Percentiles rank a stretch among this genome's conserved stretches.
Conservation (phyloP, 2,329 filamentous ascomycete genomes). For the Conoideocrella luteorostrata region DNA sequence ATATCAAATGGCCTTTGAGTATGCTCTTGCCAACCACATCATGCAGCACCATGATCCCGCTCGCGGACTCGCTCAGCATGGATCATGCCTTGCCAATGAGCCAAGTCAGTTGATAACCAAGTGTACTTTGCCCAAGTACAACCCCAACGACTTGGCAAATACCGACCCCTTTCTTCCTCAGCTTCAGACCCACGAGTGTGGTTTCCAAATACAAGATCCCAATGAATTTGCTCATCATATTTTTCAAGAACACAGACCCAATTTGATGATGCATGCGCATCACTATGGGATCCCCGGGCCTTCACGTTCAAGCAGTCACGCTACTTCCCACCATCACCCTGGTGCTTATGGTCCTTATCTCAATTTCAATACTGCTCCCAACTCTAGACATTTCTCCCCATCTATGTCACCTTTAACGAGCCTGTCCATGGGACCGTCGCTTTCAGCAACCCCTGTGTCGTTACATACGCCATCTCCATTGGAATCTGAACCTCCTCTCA, state of each 20-base stretch:
- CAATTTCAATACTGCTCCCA: slow-evolving; percentile 1
- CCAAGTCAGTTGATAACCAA: slow-evolving; percentile 17
- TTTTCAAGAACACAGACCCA: slow-evolving; percentile 20
- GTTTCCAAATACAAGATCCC: slow-evolving; percentile 21
- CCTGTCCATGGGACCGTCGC: slow-evolving; percentile 16
- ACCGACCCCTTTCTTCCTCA: slow-evolving; percentile 12
- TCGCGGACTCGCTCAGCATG: slow-evolving; percentile 15
- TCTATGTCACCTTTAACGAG: slow-evolving; percentile 18
- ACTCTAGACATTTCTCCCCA: slow-evolving; percentile 14
- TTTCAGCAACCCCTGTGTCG: slow-evolving; percentile 14
- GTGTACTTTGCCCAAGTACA: slow-evolving; percentile 21
- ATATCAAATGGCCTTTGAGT: slow-evolving; percentile 16
- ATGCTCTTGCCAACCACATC: slow-evolving; percentile 22
- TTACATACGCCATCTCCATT: slow-evolving; percentile 16
- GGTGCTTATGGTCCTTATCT: slow-evolving; percentile 2
- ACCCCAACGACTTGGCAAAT: slow-evolving; percentile 10
- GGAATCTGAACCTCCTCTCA: slow-evolving; percentile 15
- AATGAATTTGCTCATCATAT: slow-evolving; percentile 22
- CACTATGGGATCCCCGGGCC: slow-evolving; percentile 8
- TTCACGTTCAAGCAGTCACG: neutral
- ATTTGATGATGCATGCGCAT: slow-evolving; percentile 11
- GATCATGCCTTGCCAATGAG: slow-evolving; percentile 22
- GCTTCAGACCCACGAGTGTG: slow-evolving; percentile 18
- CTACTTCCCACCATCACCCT: slow-evolving; percentile 5
- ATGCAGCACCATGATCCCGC: slow-evolving; percentile 23